Evolutionary conservation across 1,284 basidiomycete genomes (phyloP), one percentile per base, ranked within the genome.

Genomic region (Meira nashicola): DNA sequence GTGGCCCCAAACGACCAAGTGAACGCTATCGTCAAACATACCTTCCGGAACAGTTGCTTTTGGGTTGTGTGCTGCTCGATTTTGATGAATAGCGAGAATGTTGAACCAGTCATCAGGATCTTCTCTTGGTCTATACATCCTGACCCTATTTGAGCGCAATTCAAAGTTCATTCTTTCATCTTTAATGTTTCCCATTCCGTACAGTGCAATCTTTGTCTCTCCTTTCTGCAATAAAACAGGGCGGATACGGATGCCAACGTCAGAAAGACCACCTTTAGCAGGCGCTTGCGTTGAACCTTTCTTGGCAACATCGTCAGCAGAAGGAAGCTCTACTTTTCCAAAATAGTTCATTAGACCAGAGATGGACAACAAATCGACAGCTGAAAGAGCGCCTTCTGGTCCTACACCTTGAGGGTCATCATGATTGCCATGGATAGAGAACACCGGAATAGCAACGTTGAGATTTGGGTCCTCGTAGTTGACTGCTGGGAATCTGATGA

Each of bases 351-450:
- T 81, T 14, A 98, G 84, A 4, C 94, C 95, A 0, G 90, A 87
- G 2, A 92, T 92, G 1, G 93, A 93, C 4, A 98, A 86, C 50
- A 98, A 83, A 76, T 99, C 94, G 8, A 99, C 85, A 0, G 94
- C 92, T 66, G 91, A 95, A 0, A 99, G 84, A 0, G 94, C 93
- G 5, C 94, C 95, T 82, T 92, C 63, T 44, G 62, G 57, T 12
- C 92, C 92, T 11, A 92, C 87, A 21, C 94, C 95, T 80, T 98
- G 95, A 37, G 95, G 94, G 71, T 99, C 94, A 76, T 99, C 95
- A 79, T 99, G 95, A 76, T 99, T 99, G 44, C 94, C 95, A 73
- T 99, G 94, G 48, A 99, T 98, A 0, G 93, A 96, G 80, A 99
- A 99, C 21, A 97, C 89, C 1, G 95, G 95, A 28, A 95, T 90